Evolutionary conservation across 768 basidiomycete species (phyloP), one percentile per base, ranked within the genome.

Genomic region (Psilocybe sp.): DNA sequence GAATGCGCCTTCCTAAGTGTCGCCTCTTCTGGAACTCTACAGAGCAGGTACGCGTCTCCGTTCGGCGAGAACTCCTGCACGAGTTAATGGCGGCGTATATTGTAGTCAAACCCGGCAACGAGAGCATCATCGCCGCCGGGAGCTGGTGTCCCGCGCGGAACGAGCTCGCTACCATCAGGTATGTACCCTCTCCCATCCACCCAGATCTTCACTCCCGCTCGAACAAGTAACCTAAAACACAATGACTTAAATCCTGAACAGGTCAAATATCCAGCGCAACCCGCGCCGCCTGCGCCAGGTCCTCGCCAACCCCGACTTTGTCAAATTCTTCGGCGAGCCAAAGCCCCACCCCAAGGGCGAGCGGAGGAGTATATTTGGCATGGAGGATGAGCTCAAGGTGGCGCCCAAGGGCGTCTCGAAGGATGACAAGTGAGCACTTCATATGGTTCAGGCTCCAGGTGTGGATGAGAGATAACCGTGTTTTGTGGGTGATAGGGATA

Each of bases 361-460:
- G 48, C 70, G 84, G 44, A 78, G 79, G 61, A 96, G 77, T 60
- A 81, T 99, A 1, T 99, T 95, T 65, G 95, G 96, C 0, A 64
- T 67, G 49, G 92, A 95, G 2, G 94, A 92, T 57, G 86, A 92
- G 62, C 71, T 97, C 28, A 98, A 97, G 70, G 83, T 82, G 0
- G 91, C 93, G 5, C 95, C 95, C 1, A 98, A 97, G 61, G 95
- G 93, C 0, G 70, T 96, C 8, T 80, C 81, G 45, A 98, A 93
- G 68, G 77, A 77, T 28, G 93, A 98, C 63, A 74, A 75, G 89
- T 90, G 48, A 14, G 76, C 59, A 9, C 23, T 7, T 28, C 4
- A 28, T 19, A 14, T 56, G 36, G 36, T 36, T 45, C 40, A 18
- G 23, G 45, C 34, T 36, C 39, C 14, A 56, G 8, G 13, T 57